Evolutionary conservation across 768 basidiomycete genomes (phyloP), one percentile per base, ranked within the genome.

Genomic region (Suillus decipiens): DNA sequence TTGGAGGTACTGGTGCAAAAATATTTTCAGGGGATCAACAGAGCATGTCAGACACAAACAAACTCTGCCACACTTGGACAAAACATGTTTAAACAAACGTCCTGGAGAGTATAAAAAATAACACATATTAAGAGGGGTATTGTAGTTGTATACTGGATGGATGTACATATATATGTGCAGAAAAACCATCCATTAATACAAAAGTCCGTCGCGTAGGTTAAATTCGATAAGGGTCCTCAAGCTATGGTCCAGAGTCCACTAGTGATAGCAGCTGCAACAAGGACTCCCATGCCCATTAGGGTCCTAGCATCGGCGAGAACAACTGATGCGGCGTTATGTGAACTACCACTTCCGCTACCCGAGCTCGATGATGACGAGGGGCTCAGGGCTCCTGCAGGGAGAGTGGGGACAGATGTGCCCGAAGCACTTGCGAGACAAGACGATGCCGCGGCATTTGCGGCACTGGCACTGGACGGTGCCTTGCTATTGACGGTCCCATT

Each of bases 401-500:
- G 75, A 33, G 81, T 81, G 5, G 91, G 91, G 10, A 85, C 83
- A 72, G 87, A 88, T 8, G 86, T 87, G 15, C 88, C 82, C 15
- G 78, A 73, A 17, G 89, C 84, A 70, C 81, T 87, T 22, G 90
- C 73, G 61, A 92, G 75, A 71, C 92, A 94, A 15, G 89, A 88
- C 60, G 78, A 83, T 28, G 83, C 88, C 45, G 84, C 89, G 42
- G 86, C 76, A 62, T 78, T 78, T 47, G 86, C 84, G 34, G 81
- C 80, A 11, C 81, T 76, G 17, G 76, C 77, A 54, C 74, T 71
- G 8, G 88, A 72, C 36, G 89, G 81, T 17, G 86, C 84, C 3
- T 70, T 71, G 17, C 78, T 12, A 69, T 92, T 91, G 66, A 93
- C 79, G 17, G 92, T 93, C 6, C 88, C 95, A 71, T 97, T 97